Evolutionary conservation across 2,329 filamentous ascomycete genomes (phyloP).

Genomic region (Diaporthe sp.): DNA sequence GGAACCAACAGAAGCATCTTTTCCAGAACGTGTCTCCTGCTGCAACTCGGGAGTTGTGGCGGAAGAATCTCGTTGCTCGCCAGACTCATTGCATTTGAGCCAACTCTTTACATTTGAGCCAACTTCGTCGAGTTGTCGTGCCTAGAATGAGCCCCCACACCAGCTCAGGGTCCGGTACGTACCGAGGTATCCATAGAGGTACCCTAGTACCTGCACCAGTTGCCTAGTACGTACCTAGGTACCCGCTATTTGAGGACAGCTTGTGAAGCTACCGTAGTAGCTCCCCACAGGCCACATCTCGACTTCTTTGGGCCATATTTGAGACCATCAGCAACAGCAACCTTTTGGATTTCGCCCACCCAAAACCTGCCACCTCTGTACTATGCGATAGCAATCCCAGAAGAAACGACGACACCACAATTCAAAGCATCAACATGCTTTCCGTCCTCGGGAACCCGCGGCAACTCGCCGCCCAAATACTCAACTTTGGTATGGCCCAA

Average conservation of each 20-base stretch:
- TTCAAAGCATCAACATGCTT: conserved; percentile 67
- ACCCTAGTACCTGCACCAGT: not conserved
- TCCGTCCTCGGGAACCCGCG: conserved; percentile 80
- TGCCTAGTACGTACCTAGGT: conserved; percentile 1
- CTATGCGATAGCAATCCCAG: conserved; percentile 16
- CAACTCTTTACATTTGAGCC: not conserved
- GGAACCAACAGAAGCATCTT: not conserved
- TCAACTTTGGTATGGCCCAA: conserved; percentile 77
- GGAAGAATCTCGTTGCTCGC: not conserved
- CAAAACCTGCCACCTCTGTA: not conserved
- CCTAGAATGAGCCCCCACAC: not conserved
- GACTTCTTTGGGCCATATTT: conserved; percentile 6
- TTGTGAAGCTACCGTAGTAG: conserved; percentile 12
- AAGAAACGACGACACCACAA: not conserved
- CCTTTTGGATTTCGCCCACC: not conserved
- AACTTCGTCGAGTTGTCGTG: not conserved
- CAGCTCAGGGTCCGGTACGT: not conserved
- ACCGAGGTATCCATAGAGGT: not conserved
- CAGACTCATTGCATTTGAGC: not conserved
- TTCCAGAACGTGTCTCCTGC: no score
- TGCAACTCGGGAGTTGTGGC: not conserved
- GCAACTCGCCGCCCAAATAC: conserved; percentile 83
- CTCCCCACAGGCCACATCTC: conserved; percentile 30
- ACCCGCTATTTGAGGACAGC: conserved; percentile 35
- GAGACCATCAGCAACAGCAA: not conserved